phyloP scores from a whole-genome alignment of 129 eudicot species.

The Calendula officinalis region DNA sequence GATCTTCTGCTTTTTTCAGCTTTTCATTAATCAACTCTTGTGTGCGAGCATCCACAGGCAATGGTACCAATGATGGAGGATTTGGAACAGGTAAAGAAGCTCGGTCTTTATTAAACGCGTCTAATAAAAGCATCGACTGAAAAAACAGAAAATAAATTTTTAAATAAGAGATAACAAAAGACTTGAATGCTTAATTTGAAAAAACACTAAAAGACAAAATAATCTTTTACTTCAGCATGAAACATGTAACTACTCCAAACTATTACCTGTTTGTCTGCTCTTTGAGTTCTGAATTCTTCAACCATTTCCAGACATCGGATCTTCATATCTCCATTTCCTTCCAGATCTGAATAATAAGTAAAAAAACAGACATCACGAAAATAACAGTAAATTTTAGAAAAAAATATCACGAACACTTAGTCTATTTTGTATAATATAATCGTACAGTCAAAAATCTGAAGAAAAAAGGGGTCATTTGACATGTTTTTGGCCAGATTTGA shows the following conservation, averaged over 20 bases:
- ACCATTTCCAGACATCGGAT: slow-evolving; percentile 76
- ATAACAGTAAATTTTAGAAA: background rate
- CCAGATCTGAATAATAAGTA: slow-evolving; percentile 50
- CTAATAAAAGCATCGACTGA: slow-evolving; percentile 88
- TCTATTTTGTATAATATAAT: no score
- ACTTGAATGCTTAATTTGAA: background rate
- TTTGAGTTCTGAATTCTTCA: slow-evolving; percentile 76
- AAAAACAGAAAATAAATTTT: slow-evolving; percentile 18
- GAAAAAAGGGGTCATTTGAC: no score
- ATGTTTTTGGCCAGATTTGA: background rate
- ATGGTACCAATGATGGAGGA: slow-evolving; percentile 68
- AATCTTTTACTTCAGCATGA: slow-evolving; percentile 1
- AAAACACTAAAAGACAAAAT: background rate
- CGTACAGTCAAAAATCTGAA: no score
- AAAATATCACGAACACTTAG: no score
- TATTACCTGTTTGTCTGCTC: slow-evolving; percentile 94
- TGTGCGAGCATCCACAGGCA: slow-evolving; percentile 83
- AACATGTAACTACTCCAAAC: slow-evolving; percentile 6
- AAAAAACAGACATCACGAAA: slow-evolving; percentile 4
- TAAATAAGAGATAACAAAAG: background rate
- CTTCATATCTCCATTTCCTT: slow-evolving; percentile 90
- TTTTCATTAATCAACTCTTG: slow-evolving; percentile 96
- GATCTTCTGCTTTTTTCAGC: slow-evolving; percentile 94
- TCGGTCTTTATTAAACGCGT: slow-evolving; percentile 95
- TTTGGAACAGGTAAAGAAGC: slow-evolving; percentile 88